Base-by-base conservation (phyloP, 768 basidiomycete species). In the Xerocomellus chrysenteron region DNA sequence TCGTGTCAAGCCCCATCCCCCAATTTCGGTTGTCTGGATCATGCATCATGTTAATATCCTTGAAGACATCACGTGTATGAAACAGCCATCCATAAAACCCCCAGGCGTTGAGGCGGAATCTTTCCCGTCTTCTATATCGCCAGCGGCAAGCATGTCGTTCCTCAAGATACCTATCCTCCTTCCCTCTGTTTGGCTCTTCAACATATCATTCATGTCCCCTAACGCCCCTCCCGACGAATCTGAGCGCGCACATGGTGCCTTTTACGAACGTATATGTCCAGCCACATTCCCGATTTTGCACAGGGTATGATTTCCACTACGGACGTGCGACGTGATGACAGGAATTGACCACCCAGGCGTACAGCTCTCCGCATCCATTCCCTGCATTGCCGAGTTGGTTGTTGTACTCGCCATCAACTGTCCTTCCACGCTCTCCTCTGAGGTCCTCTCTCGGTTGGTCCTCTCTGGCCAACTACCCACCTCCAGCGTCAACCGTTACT, bases 101-200 rank as follows among this genome's bases (percentile, higher is more conserved):
- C 4, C 40, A 7, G 17, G 6, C 6, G 7, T 21, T 21, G 21
- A 21, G 21, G 21, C 21, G 21, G 21, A 21, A 21, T 21, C 21
- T 21, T 21, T 21, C 21, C 21, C 12, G 30, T 30, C n/a, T 14
- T 41, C 44, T 40, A 35, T 44, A 47, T 33, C 21, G 32, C 28
- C 21, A 0, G 14, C 39, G 14, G n/a, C 8, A 30, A 44, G 26
- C 46, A 72, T 72, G 68, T 52, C 56, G 2, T 36, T 65, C 26
- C 37, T 55, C 46, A 69, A 70, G 44, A 19, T 54, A 17, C 32
- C 58, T 16, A 58, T 72, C 16, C 70, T 69, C 40, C 39, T 68
- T 16, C 54, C 65, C 3, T 68, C 68, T n/a, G 21, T 68, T 11
- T 59, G 64, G 63, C 57, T 72, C 40, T 69, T 69, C 56, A 72